Evolutionary conservation across 176 grass and related monocot species (phyloP).

Genomic region (Lolium perenne): DNA sequence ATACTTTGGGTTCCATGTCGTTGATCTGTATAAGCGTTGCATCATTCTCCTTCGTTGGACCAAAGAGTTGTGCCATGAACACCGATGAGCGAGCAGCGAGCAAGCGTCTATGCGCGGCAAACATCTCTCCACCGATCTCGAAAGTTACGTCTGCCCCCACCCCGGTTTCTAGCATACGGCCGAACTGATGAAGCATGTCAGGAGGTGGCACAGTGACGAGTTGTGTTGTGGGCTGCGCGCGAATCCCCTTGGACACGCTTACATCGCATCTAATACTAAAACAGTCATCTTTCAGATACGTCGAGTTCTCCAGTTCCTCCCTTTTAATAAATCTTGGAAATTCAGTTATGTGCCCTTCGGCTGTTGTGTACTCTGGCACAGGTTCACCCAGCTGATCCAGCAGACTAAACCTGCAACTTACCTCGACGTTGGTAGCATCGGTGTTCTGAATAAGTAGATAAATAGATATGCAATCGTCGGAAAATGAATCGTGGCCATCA

Average conservation of each 20-base stretch:
- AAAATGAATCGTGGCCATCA: neutral
- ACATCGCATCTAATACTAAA: slow-evolving; percentile 13
- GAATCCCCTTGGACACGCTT: neutral
- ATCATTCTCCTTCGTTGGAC: neutral
- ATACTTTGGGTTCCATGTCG: neutral
- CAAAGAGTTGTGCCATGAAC: neutral
- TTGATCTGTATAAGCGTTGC: neutral
- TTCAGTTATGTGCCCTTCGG: neutral
- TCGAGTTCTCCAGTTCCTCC: neutral
- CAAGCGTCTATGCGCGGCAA: neutral
- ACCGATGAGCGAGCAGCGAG: neutral
- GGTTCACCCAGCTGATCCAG: neutral
- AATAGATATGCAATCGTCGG: neutral
- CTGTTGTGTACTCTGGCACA: neutral
- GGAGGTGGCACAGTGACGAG: neutral
- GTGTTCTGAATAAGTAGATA: neutral
- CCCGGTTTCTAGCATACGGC: neutral
- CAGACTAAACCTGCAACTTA: slow-evolving; percentile 2
- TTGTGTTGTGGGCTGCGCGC: neutral
- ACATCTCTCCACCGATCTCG: neutral
- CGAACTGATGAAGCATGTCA: neutral
- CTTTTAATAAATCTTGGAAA: slow-evolving; percentile 2
- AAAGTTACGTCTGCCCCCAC: neutral
- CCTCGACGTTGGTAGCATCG: neutral
- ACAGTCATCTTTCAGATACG: neutral